Base-by-base conservation (phyloP, 2,329 filamentous ascomycete species). In the Epicoccum nigrum region DNA sequence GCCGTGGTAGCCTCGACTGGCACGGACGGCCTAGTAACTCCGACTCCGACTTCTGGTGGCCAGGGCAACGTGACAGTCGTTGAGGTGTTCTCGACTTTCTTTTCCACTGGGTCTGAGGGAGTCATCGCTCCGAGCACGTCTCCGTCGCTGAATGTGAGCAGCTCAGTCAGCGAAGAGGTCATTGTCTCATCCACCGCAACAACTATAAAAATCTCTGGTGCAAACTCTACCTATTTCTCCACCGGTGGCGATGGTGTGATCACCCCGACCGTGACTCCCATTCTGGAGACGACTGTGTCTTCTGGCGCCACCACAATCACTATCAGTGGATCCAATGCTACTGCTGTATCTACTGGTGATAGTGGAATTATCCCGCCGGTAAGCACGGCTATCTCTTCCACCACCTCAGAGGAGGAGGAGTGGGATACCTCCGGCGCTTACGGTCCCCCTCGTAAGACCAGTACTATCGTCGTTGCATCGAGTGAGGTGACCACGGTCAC, bases 1-100 rank as follows among this genome's bases (percentile, higher is more conserved):
- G 59, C 56, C n/a, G 64, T 57, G 12, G 43, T 48, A 21, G 59
- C 51, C 5, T 57, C 60, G 7, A 59, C 49, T 12, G 58, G 55
- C 16, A 59, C 56, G 4, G 51, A 52, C 19, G 60, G 59, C 7
- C 38, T 59, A 3, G 46, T 53, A 11, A 55, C 56, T 16, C 51
- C 56, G 4, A 59, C 56, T 16, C 32, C 44, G 15, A 39, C 37
- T 4, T 21, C 33, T 21, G 40, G 38, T 37, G 54, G 53, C 4
- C 45, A 50, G 13, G 52, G 51, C 11, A 56, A 53, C 9, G 32
- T 57, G 9, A 59, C 45, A 1, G 34, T 63, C 13, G 59, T 53
- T 4, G 56, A 55, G 21, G 44, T 35, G 5, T 54, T 56, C 12
- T 33, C 45, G 4, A 62, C 52, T 2, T 49, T 53, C 17, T 58